Conservation (phyloP, 257 asterid species). For the Fraxinus cuspidata region DNA sequence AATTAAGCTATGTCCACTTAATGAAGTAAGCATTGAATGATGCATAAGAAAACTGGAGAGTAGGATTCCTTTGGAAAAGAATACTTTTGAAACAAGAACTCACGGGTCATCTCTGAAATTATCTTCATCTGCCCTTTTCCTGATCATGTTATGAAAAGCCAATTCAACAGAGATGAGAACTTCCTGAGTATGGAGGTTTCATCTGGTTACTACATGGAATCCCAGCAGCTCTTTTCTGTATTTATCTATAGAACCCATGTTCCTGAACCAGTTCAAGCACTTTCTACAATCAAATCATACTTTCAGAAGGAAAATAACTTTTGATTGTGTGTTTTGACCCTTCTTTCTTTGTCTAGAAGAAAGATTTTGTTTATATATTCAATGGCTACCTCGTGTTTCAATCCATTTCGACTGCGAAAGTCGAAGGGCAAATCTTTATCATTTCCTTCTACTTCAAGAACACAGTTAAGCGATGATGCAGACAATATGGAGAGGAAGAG, state of each 20-base stretch:
- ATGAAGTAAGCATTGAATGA: constrained; percentile 33
- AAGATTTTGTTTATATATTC: neutral
- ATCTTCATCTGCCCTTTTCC: constrained; percentile 37
- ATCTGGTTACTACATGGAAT: constrained; percentile 44
- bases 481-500: constrained; percentile 81
- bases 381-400: constrained; percentile 73
- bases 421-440: constrained; percentile 39
- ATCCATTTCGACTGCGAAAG: constrained; percentile 64
- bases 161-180: constrained; percentile 8
- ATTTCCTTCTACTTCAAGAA: constrained; percentile 54
- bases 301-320: constrained; percentile 35
- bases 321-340: constrained; percentile 26
- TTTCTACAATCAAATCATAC: constrained; percentile 53
- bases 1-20: neutral
- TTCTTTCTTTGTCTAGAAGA: neutral
- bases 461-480: constrained; percentile 38
- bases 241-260: constrained; percentile 17
- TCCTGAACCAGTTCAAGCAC: neutral
- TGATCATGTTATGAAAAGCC: constrained; percentile 21
- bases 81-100: constrained; percentile 44
- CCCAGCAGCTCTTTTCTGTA: constrained; percentile 2
- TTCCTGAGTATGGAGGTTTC: neutral
- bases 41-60: constrained; percentile 8
- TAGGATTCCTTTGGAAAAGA: constrained; percentile 24
- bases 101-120: constrained; percentile 58